Base-by-base conservation (phyloP, 805 yeast species). In the Saturnispora bothae region DNA sequence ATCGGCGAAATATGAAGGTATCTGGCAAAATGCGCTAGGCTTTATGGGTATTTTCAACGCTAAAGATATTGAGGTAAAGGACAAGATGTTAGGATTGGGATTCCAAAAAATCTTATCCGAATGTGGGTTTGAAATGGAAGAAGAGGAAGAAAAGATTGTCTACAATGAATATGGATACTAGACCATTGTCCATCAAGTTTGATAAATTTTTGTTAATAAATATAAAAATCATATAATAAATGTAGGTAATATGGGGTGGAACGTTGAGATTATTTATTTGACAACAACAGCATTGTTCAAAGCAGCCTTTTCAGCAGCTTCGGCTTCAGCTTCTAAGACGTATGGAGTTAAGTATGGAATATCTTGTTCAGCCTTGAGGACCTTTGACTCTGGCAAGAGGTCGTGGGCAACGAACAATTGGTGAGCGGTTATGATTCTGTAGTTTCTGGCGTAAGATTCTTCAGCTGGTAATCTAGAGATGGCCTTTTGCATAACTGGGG, bases 261-360 rank as follows among this genome's bases (percentile, higher is more conserved):
- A 5, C 7, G 22, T n/a, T n/a, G n/a, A n/a, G n/a, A n/a, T 28
- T 17, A 36, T 32, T 36, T 48, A 49, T 46, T 53, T 52, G 40
- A 48, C 50, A 36, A 52, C 41, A 42, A 68, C 65, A 50, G 84
- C 69, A 71, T 83, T 81, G 71, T 92, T 95, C 57, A 92, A 76
- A 57, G 80, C 92, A 45, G 71, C 78, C 66, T 80, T 85, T 71
- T 92, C 98, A 47, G 72, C 69, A 35, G 78, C 80, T 64, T 84
- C 96, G 53, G 83, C 84, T 69, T 92, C 97, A 45, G 89, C 94
- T 70, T 92, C 96, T 56, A 88, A 73, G 45, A 92, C 68, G 68
- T 82, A 83, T 51, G 96, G 96, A 43, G 83, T 64, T 57, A 92
- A 71, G 68, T 86, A 88, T 51, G 82, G 82, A 41, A 64, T 63